A percentile compares a stretch with the other conserved stretches of the same genome.
Conservation (phyloP, 2,329 filamentous ascomycete genomes). For the Verticillium isaacii region DNA sequence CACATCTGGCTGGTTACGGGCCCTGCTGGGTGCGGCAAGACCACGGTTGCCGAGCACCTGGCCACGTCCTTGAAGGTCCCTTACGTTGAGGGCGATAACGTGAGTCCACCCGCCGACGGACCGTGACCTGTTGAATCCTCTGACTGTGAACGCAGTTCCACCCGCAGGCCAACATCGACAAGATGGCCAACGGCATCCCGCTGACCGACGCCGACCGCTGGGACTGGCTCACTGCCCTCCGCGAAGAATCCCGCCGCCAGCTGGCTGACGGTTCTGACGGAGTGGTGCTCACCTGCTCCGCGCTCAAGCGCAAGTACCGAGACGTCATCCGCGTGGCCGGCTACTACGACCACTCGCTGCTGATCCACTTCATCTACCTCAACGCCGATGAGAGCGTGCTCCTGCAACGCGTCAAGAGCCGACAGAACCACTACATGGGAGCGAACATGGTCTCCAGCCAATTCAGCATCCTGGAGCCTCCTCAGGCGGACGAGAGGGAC, state of each 20-base stretch:
- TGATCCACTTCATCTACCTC: constrained; percentile 90
- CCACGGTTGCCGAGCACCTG: constrained; percentile 64
- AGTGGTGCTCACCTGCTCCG: constrained; percentile 95
- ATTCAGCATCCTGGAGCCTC: constrained; percentile 81
- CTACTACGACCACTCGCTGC: constrained; percentile 68
- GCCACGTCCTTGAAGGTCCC: constrained; percentile 59
- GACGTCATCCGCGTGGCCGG: constrained; percentile 81
- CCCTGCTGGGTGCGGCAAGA: constrained; percentile 76
- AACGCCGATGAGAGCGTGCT: constrained; percentile 72
- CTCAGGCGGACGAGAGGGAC: constrained; percentile 64
- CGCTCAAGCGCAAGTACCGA: constrained; percentile 93
- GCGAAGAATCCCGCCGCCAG: constrained; percentile 58
- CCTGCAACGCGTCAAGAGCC: constrained; percentile 66
- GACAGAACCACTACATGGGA: constrained; percentile 92
- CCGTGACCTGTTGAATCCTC: neutral
- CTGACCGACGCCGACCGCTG: constrained; percentile 91
- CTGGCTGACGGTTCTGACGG: constrained; percentile 56
- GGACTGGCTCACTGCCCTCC: constrained; percentile 87
- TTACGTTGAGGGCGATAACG: constrained; percentile 75
- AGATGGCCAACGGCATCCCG: constrained; percentile 81
- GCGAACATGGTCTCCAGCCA: constrained; percentile 93
- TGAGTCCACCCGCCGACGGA: constrained; percentile 34
- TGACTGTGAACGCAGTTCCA: constrained; percentile 53
- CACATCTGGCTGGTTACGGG: constrained; percentile 81
- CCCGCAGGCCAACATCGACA: constrained; percentile 74